Evolutionary conservation across 176 grass and related monocot genomes (phyloP), one percentile per base, ranked within the genome.

Genomic region (Musa troglodytarum): DNA sequence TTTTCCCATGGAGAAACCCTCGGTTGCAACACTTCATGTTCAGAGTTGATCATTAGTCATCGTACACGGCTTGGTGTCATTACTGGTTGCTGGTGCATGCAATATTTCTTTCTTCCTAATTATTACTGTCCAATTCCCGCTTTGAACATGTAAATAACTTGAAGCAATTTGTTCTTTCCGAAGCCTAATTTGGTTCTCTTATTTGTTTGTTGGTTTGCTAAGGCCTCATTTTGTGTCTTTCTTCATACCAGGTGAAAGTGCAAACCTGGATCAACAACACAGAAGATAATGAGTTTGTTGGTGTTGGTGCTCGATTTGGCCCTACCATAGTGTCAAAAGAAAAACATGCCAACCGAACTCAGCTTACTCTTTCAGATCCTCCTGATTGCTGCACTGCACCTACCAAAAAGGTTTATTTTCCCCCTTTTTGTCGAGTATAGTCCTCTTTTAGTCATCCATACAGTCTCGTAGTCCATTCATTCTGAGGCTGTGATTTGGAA

Each of bases 271-370:
- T 99, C 76, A 88, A 91, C 70, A 82, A 77, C 53, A 80, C 49
- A 11, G 95, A 99, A 78, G 66, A 71, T 52, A 74, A 72, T 76
- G 90, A 94, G 77, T 94, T 99, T 87, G 95, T 99, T 52, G 95
- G 95, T 29, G 95, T 99, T 69, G 95, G 90, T 74, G 95, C 95
- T 82, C 86, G 95, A 49, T 99, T 99, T 78, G 95, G 95, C 34
- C 84, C 85, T 61, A 86, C 64, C n/a, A 99, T 99, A 70, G 86
- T 82, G 63, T 89, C 90, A 49, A 99, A 99, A 82, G 90, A 99
- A 84, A 98, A 91, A 80, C 82, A 84, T 25, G 86, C 86, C 21
- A 89, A 89, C 82, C 75, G 86, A 70, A 89, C 84, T 77, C 82
- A 57, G 50, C 52, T 99, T 69, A 70, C 86, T 52, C 61, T 92